These are phyloP conservation scores for Ambrosiella xylebori DNA, from an alignment of 2,329 filamentous ascomycete species.

Conservation along the genomic window DNA sequence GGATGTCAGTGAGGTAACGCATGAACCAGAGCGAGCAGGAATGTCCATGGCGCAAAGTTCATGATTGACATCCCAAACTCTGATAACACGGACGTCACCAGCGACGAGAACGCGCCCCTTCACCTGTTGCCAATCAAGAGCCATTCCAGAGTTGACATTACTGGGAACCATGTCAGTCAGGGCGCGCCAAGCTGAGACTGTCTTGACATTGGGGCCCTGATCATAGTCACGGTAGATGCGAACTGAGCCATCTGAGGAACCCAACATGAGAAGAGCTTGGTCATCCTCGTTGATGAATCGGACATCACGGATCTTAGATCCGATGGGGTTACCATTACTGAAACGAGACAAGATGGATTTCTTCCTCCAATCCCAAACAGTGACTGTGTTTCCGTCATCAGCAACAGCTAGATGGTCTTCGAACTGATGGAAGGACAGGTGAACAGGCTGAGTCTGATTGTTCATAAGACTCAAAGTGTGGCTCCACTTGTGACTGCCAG, in stretches of 20 bases:
- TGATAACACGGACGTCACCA: slow-evolving; percentile 85
- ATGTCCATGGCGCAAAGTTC: slow-evolving; percentile 92
- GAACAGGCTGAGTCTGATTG: slow-evolving; percentile 74
- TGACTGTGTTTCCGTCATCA: slow-evolving; percentile 80
- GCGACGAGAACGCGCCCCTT: slow-evolving; percentile 88
- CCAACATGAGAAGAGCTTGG: slow-evolving; percentile 83
- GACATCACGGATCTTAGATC: slow-evolving; percentile 84
- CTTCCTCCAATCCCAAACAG: slow-evolving; percentile 84
- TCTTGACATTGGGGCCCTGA: slow-evolving; percentile 53
- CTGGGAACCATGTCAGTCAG: slow-evolving; percentile 86
- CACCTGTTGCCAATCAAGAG: slow-evolving; percentile 99
- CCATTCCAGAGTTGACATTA: slow-evolving; percentile 85
- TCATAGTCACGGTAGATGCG: slow-evolving; percentile 91
- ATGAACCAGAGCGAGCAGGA: slow-evolving; percentile 81
- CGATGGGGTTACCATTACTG: slow-evolving; percentile 81
- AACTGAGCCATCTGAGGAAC: slow-evolving; percentile 85
- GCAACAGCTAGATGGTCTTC: slow-evolving; percentile 89
- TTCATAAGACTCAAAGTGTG: slow-evolving; percentile 68
- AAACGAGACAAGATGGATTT: slow-evolving; percentile 63
- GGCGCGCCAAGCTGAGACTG: slow-evolving; percentile 82
- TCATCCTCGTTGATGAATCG: slow-evolving; percentile 98
- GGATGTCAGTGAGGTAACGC: slow-evolving; percentile 86
- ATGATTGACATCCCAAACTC: slow-evolving; percentile 87
- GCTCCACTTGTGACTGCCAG: slow-evolving; percentile 75
- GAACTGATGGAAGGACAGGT: slow-evolving; percentile 95